Evolutionary conservation across 1,139 yeast genomes (phyloP), one percentile per base, ranked within the genome.

Genomic region (Candida sanyaensis): DNA sequence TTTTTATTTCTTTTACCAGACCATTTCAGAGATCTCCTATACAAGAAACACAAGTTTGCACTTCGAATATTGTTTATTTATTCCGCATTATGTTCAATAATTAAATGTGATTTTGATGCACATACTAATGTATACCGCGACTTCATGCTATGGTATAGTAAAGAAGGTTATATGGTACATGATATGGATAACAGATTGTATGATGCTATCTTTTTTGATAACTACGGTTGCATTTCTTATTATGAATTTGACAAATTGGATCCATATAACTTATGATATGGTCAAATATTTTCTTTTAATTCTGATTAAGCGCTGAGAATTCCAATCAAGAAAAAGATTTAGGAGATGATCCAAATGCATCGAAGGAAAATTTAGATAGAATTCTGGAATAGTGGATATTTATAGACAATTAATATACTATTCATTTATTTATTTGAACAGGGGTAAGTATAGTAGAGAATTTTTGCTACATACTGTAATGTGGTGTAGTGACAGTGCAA

Each of bases 111-210:
- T 43, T 42, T 68, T 8, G 57, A 53, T 46, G 45, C 45, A 6
- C 44, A 54, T 1, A 38, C 50, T 7, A 66, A 61, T 44, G 52
- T 68, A 32, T 71, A 73, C 71, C 33, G 53, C 12, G 70, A 68
- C 32, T 69, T 50, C 45, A 52, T 64, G n/a, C 8, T 31, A 2
- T 64, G 68, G 69, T 69, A 53, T 54, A 54, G 23, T 13, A 13
- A 13, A 13, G 36, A 32, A 32, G 36, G 46, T 34, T 45, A 50
- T 5, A 49, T 55, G 43, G 53, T 49, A 33, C 39, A 52, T 41
- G 36, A 44, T 4, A 42, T 55, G 41, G 67, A 63, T 41, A 44
- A 46, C 17, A 48, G 47, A 4, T 50, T 61, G 9, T 61, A 49
- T 46, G 42, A 47, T 8, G 31, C 58, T 32, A 50, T 44, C 2